Base-by-base conservation (phyloP, 1,284 basidiomycete genomes). In the Boletus hoseneyae region DNA sequence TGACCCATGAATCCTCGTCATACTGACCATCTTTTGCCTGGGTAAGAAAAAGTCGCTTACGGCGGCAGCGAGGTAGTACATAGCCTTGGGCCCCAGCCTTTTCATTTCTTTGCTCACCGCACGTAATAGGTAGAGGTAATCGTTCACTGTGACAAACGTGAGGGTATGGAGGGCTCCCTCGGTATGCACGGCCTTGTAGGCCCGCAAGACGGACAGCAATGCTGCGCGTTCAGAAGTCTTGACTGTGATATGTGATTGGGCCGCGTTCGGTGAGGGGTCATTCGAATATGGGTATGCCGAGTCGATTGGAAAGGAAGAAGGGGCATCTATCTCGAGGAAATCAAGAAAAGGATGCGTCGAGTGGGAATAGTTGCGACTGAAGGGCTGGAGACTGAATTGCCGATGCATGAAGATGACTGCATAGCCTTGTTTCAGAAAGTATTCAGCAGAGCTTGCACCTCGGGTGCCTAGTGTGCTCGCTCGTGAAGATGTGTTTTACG, bases 321-420 rank as follows among this genome's bases (percentile, higher is more conserved):
- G 61, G 42, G 52, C 33, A 52, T 90, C 83, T 53, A 93, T 81
- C 42, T 91, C 84, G n/a, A 99, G 79, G 53, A 99, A 87, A 69
- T 98, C 95, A 50, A 99, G 83, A 72, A 99, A 98, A 0, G 96
- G 96, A 68, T 98, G 96, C 3, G 94, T 94, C 0, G 94, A 96
- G 68, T 99, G 96, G 8, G 92, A 95, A 72, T 98, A 99, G 67
- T 97, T 96, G 44, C 96, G 75, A 60, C 91, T 95, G 75, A 95
- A 99, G 0, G 97, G 96, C 57, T 96, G 92, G 32, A 99, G 82
- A 58, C 93, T 97, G 75, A 97, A 96, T 68, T 97, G 93, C 9
- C 96, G 80, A 70, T 97, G 94, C 82, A 99, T 89, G 72, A 99
- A 99, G 63, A 99, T 95, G 66, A 99, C 97, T 19, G 95, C 94